Evolutionary conservation across 306 rosid species (phyloP).

Genomic region (Corylus americana): DNA sequence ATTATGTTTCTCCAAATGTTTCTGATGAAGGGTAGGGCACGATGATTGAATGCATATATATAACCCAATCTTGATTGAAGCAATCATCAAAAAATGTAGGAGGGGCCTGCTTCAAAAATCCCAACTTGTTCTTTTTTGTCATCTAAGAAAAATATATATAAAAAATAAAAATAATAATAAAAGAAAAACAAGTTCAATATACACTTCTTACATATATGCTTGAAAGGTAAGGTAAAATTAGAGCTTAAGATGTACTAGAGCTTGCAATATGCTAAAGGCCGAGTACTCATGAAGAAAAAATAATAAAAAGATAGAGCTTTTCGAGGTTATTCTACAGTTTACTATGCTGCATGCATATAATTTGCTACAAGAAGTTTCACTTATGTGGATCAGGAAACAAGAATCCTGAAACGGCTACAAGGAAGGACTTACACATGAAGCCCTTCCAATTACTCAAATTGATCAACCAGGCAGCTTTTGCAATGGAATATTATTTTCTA

Average conservation of each 20-base stretch:
- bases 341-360: neutral
- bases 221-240: neutral
- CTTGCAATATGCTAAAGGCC: neutral
- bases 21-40: neutral
- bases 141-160: too few species aligned
- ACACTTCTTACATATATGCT: neutral
- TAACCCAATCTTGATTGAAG: neutral
- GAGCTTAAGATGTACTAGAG: neutral
- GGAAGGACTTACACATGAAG: neutral
- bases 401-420: neutral
- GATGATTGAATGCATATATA: neutral
- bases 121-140: neutral
- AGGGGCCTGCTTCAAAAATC: neutral
- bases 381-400: slow-evolving; percentile 1
- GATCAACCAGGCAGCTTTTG: neutral
- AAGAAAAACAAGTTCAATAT: neutral
- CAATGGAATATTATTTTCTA: neutral
- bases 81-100: too few species aligned
- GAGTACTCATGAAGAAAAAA: neutral
- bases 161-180: neutral
- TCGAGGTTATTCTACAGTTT: neutral
- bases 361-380: neutral
- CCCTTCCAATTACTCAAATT: neutral
- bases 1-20: neutral
- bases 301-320: neutral